phyloP scores from a whole-genome alignment of 352 stramenopile species.

The Aphanomyces cochlioides region DNA sequence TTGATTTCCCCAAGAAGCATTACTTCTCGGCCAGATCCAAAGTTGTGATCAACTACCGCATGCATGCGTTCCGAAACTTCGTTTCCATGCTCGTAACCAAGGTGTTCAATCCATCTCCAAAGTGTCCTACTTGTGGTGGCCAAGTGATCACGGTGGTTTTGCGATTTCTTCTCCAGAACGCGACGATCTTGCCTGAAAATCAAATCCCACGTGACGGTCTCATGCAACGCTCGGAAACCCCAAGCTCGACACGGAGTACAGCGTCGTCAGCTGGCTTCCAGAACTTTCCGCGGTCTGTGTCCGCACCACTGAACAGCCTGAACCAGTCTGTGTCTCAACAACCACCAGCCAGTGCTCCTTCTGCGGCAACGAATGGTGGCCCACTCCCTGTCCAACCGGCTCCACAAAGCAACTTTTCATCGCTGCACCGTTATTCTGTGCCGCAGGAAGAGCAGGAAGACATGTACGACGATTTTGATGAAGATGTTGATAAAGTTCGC shows the following conservation, averaged over 20 bases:
- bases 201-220: constrained; percentile 23
- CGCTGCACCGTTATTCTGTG: constrained; percentile 22
- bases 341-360: too few species aligned
- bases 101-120: constrained; percentile 76
- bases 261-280: neutral
- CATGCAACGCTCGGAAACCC: neutral
- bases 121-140: constrained; percentile 77
- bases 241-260: constrained; percentile 23
- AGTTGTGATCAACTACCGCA: constrained; percentile 79
- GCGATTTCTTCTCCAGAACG: constrained; percentile 26
- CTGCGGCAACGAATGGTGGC: neutral
- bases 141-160: constrained; percentile 27
- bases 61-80: constrained; percentile 80
- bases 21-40: constrained; percentile 69
- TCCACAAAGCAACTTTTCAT: constrained; percentile 9
- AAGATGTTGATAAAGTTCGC: neutral
- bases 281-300: constrained; percentile 11
- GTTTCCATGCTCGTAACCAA: constrained; percentile 75
- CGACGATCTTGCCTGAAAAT: constrained; percentile 27
- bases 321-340: neutral
- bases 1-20: constrained; percentile 86
- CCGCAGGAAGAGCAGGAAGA: constrained; percentile 29
- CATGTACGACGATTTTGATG: constrained; percentile 17
- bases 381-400: neutral
- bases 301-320: neutral